Evolutionary conservation across 2,329 filamentous ascomycete species (phyloP).

Genomic region (Bipolaris bicolor): DNA sequence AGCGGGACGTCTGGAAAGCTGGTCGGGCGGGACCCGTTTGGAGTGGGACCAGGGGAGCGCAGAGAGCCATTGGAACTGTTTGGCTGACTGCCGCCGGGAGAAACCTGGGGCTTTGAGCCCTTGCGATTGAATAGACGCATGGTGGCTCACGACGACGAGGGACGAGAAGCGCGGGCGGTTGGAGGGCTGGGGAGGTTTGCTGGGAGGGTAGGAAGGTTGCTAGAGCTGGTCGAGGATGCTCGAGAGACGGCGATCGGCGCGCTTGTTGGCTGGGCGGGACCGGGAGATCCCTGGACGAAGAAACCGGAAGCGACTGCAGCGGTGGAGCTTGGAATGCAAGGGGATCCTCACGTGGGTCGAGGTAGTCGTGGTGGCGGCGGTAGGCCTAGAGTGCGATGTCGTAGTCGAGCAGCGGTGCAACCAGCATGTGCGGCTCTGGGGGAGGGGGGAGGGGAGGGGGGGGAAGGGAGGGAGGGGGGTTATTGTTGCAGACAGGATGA

Average conservation of each 20-base stretch:
- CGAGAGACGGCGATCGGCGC: slow-evolving; percentile 30
- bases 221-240: slow-evolving; percentile 12
- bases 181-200: slow-evolving; percentile 12
- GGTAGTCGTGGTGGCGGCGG: not conserved
- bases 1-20: slow-evolving; percentile 77
- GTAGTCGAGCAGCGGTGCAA: not conserved
- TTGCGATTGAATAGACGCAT: slow-evolving; percentile 63
- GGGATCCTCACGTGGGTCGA: slow-evolving; percentile 9
- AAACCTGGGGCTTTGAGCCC: slow-evolving; percentile 50
- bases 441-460: not conserved
- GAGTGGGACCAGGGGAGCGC: slow-evolving; percentile 56
- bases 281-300: slow-evolving; percentile 28
- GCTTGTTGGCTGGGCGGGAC: slow-evolving; percentile 28
- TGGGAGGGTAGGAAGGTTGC: slow-evolving; percentile 12
- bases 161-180: slow-evolving; percentile 9
- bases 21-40: slow-evolving; percentile 48
- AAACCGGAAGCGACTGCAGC: slow-evolving; percentile 19
- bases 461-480: no score
- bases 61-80: slow-evolving; percentile 57
- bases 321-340: slow-evolving; percentile 17
- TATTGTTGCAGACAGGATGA: no score
- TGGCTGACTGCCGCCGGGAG: slow-evolving; percentile 47
- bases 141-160: slow-evolving; percentile 23
- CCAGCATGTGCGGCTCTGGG: slow-evolving; percentile 1
- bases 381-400: not conserved